A percentile compares a stretch with the other conserved stretches of the same genome.
These are phyloP conservation scores for Camelina sativa DNA, from an alignment of 345 rosid species.

Conservation along the genomic window DNA sequence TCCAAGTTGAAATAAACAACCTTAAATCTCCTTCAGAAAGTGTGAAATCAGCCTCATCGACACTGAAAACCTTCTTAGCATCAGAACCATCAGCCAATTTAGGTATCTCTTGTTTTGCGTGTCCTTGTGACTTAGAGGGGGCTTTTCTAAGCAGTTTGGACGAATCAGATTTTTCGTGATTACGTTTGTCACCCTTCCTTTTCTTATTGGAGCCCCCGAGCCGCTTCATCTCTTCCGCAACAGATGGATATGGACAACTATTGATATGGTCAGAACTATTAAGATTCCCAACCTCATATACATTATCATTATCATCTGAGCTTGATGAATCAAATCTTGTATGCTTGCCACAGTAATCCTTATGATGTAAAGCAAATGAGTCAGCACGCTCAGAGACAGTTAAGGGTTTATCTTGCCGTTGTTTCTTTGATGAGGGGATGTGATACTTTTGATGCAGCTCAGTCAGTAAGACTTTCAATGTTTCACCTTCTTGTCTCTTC, in stretches of 20 bases:
- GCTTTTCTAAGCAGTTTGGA: constrained; percentile 37
- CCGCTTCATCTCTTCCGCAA: constrained; percentile 74
- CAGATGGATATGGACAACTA: constrained; percentile 95
- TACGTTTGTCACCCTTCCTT: constrained; percentile 40
- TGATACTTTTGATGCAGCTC: constrained; percentile 51
- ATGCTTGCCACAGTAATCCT: constrained; percentile 70
- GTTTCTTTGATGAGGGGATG: constrained; percentile 52
- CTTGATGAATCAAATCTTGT: constrained; percentile 66
- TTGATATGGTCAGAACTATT: constrained; percentile 54
- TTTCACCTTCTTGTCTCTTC: constrained; percentile 53
- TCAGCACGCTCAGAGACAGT: constrained; percentile 66
- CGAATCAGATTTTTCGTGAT: constrained; percentile 46
- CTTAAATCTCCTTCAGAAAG: constrained; percentile 54
- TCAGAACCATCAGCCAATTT: constrained; percentile 40
- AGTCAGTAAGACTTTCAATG: constrained; percentile 50
- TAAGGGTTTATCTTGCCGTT: constrained; percentile 54
- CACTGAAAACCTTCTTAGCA: constrained; percentile 33
- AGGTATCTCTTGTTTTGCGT: constrained; percentile 44
- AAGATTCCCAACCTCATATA: constrained; percentile 42
- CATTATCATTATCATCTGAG: constrained; percentile 67
- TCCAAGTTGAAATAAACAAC: constrained; percentile 81
- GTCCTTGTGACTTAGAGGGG: constrained; percentile 49
- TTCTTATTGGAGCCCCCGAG: constrained; percentile 64
- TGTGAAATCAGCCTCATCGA: constrained; percentile 52
- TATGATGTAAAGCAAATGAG: constrained; percentile 60